These are phyloP conservation scores for Cutaneotrichosporon sp. DNA, from an alignment of 1,284 basidiomycete species.

Conservation along the genomic window DNA sequence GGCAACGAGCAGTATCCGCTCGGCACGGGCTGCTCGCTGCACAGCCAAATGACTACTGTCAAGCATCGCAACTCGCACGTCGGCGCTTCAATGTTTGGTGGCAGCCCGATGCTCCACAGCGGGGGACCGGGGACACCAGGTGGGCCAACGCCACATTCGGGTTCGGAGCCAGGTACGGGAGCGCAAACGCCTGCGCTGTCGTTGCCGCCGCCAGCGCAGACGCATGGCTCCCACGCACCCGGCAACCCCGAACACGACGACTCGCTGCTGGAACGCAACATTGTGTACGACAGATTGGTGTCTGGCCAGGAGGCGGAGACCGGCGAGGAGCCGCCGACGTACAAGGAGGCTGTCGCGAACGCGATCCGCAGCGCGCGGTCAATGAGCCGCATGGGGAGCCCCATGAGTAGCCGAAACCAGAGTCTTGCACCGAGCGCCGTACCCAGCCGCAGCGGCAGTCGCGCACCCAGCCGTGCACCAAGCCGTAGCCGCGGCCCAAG, in stretches of 20 bases:
- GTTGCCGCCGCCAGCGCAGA: background rate
- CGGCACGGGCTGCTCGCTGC: constrained; percentile 31
- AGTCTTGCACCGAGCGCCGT: background rate
- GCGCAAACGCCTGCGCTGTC: background rate
- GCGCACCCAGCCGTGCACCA: constrained; percentile 1
- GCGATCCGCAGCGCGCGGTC: constrained; percentile 16
- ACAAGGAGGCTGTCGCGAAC: constrained; percentile 50
- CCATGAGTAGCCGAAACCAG: background rate
- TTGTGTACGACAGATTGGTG: constrained; percentile 54
- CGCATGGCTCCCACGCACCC: background rate
- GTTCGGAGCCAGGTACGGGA: background rate
- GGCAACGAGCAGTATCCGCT: constrained; percentile 6
- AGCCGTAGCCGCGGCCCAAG: constrained; percentile 3
- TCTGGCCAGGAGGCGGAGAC: constrained; percentile 59
- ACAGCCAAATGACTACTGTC: constrained; percentile 13
- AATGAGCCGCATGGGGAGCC: background rate
- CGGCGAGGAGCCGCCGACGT: constrained; percentile 62
- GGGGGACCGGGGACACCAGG: too few relatives aligned
- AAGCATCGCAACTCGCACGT: background rate
- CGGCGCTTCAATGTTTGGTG: too few relatives aligned
- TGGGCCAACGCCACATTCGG: background rate
- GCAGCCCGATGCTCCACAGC: too few relatives aligned
- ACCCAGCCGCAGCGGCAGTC: constrained; percentile 4
- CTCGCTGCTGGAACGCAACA: constrained; percentile 45
- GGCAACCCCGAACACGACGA: constrained; percentile 24